phyloP scores from a whole-genome alignment of 305 asterid genomes.

The Salvia sclarea region DNA sequence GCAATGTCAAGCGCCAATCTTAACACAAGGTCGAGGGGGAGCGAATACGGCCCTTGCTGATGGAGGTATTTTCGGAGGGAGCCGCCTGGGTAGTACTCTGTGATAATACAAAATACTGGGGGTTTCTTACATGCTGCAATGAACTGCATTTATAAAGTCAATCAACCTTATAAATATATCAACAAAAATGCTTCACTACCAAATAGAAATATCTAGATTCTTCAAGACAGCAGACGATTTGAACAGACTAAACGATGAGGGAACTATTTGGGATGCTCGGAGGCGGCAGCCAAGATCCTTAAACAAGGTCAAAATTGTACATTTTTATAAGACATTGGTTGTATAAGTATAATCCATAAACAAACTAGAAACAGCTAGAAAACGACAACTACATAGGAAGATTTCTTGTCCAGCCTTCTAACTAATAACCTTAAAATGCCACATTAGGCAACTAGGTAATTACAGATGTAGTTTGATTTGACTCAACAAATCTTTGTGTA shows the following conservation, averaged over 20 bases:
- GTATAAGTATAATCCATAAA: background rate
- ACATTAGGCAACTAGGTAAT: background rate
- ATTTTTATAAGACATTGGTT: background rate
- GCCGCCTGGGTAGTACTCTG: conserved; percentile 90
- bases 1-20: conserved; percentile 85
- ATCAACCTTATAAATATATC: conserved; percentile 17
- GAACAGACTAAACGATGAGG: background rate
- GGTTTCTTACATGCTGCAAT: conserved; percentile 95
- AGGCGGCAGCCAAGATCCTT: conserved; percentile 8
- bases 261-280: background rate
- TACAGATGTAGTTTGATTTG: background rate
- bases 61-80: conserved; percentile 88
- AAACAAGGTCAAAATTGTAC: background rate
- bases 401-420: conserved; percentile 8
- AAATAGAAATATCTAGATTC: background rate
- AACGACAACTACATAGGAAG: background rate
- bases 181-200: background rate
- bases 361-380: conserved; percentile 19
- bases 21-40: conserved; percentile 68
- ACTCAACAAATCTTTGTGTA: background rate
- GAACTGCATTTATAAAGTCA: conserved; percentile 54
- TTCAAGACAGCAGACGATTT: background rate
- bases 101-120: conserved; percentile 92
- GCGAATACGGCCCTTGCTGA: conserved; percentile 88
- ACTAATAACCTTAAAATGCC: background rate